phyloP scores from a whole-genome alignment of 2,329 filamentous ascomycete species.

The Talaromyces atroroseus region DNA sequence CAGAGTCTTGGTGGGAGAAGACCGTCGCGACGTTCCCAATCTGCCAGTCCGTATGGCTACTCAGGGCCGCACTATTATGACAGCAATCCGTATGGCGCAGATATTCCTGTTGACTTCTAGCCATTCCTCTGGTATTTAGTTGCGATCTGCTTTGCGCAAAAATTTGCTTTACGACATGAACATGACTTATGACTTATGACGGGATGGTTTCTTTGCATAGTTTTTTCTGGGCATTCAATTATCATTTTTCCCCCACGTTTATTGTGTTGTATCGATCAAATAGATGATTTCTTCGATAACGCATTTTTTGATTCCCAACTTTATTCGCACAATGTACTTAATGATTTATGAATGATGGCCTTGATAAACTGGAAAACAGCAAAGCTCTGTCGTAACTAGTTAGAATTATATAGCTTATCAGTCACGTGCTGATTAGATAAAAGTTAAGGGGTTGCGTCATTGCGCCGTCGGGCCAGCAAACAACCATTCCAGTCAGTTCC shows the following conservation, averaged over 20 bases:
- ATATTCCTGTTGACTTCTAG: slow-evolving; percentile 7
- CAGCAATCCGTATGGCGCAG: slow-evolving; percentile 9
- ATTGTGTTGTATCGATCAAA: neutral
- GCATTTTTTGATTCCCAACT: neutral
- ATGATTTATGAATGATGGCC: neutral
- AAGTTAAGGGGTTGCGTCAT: slow-evolving; percentile 5
- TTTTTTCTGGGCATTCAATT: neutral
- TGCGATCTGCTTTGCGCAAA: neutral
- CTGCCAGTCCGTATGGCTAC: slow-evolving; percentile 10
- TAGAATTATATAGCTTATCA: neutral
- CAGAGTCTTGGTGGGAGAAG: slow-evolving; percentile 8
- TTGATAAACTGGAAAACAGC: neutral
- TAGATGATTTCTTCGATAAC: neutral
- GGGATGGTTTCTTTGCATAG: neutral
- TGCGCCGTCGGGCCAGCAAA: neutral
- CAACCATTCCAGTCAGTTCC: neutral
- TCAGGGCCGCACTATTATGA: slow-evolving; percentile 6
- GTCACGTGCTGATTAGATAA: slow-evolving; percentile 16
- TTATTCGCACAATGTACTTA: neutral
- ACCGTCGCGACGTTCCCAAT: slow-evolving; percentile 2
- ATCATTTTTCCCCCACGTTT: neutral
- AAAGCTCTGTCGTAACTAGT: too few relatives aligned
- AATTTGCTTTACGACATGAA: neutral
- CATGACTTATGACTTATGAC: slow-evolving; percentile 10
- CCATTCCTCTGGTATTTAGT: neutral